These are phyloP conservation scores for Neophaeococcomyces aloes DNA, from an alignment of 2,329 filamentous ascomycete genomes.

Conservation along the genomic window DNA sequence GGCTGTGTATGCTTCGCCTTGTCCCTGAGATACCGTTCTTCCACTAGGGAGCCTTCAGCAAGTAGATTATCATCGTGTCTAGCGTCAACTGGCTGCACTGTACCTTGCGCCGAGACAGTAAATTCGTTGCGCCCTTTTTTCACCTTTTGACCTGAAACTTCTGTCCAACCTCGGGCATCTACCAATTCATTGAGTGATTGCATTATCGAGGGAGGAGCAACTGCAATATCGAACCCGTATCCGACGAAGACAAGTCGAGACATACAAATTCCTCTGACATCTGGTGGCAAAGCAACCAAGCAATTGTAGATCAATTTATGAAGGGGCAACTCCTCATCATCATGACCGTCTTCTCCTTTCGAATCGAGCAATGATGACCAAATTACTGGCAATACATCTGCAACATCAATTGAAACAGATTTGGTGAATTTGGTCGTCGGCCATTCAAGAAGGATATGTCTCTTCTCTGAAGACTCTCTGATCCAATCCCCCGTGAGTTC, in stretches of 20 bases:
- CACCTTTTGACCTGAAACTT: constrained; percentile 1
- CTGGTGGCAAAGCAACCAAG: constrained; percentile 65
- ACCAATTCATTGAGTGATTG: constrained; percentile 62
- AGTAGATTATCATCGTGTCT: constrained; percentile 32
- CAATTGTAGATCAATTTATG: constrained; percentile 65
- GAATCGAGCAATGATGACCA: constrained; percentile 63
- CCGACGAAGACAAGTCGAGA: constrained; percentile 79
- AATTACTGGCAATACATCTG: constrained; percentile 60
- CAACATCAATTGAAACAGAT: constrained; percentile 51
- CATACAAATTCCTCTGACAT: constrained; percentile 77
- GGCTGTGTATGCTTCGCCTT: constrained; percentile 31
- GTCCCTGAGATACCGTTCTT: constrained; percentile 45
- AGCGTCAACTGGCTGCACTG: constrained; percentile 13
- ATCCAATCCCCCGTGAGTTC: not conserved
- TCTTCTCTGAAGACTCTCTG: not conserved
- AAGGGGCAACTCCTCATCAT: constrained; percentile 77
- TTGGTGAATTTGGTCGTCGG: constrained; percentile 13
- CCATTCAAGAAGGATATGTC: constrained; percentile 16
- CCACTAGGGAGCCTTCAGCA: constrained; percentile 46
- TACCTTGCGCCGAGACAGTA: constrained; percentile 23
- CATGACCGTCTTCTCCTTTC: constrained; percentile 50
- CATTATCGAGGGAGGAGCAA: constrained; percentile 65
- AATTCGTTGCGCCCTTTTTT: constrained; percentile 9
- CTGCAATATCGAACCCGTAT: constrained; percentile 66
- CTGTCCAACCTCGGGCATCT: not conserved